These are phyloP conservation scores for Annona squamosa DNA, from an alignment of 164 flowering plant genomes.

Conservation along the genomic window DNA sequence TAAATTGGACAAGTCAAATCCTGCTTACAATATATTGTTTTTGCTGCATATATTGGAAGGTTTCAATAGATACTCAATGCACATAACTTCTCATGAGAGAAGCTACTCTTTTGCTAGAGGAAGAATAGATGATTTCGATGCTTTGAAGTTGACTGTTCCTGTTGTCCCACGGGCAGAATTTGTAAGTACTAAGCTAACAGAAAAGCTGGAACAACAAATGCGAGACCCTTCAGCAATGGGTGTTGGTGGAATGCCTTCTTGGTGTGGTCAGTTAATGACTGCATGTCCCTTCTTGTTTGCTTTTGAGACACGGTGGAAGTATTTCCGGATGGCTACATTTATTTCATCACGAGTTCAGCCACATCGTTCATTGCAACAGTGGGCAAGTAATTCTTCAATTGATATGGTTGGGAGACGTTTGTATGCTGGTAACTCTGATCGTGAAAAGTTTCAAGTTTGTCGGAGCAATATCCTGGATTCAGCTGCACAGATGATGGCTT, in stretches of 20 bases:
- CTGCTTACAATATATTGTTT: conserved; percentile 48
- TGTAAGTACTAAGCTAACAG: conserved; percentile 63
- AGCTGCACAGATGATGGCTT: conserved; percentile 66
- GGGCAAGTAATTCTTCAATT: conserved; percentile 22
- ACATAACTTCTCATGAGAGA: conserved; percentile 44
- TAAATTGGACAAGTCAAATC: conserved; percentile 46
- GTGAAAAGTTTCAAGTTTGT: conserved; percentile 57
- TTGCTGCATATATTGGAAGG: conserved; percentile 66
- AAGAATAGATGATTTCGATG: conserved; percentile 35
- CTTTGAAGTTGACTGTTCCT: conserved; percentile 27
- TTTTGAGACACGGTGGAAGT: conserved; percentile 71
- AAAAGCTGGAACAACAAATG: conserved; percentile 88
- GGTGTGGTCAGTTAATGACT: conserved; percentile 71
- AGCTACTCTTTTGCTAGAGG: conserved; percentile 53
- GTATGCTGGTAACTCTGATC: conserved; percentile 27
- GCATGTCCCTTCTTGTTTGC: conserved; percentile 77
- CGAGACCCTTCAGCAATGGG: conserved; percentile 55
- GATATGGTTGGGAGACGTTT: conserved; percentile 34
- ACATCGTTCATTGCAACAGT: conserved; percentile 2
- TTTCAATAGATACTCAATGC: conserved; percentile 44
- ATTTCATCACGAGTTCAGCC: conserved; percentile 30
- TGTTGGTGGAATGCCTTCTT: conserved; percentile 64
- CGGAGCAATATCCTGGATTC: conserved; percentile 63
- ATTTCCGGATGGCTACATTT: conserved; percentile 55
- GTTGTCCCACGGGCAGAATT: conserved; percentile 59